Percentiles rank a stretch among this genome's conserved stretches.
These are phyloP conservation scores for Penicillium sp. DNA, from an alignment of 2,329 filamentous ascomycete genomes.

Conservation along the genomic window DNA sequence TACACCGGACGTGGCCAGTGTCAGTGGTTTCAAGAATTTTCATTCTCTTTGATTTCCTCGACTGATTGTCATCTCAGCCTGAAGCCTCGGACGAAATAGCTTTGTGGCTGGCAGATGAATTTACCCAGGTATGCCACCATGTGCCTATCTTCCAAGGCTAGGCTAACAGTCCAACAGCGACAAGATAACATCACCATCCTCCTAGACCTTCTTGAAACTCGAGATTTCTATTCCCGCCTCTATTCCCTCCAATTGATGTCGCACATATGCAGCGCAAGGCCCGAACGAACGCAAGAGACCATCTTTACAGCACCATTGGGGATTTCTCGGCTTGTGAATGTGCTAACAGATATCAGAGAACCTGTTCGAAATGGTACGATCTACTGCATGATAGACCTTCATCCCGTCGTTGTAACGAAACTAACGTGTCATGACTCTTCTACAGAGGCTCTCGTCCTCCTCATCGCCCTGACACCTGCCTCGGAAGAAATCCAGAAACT, in stretches of 20 bases:
- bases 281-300: constrained; percentile 91
- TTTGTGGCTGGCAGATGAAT: constrained; percentile 95
- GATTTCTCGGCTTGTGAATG: constrained; percentile 77
- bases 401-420: no score
- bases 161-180: constrained; percentile 60
- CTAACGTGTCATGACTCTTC: constrained; percentile 9
- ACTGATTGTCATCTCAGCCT: constrained; percentile 53
- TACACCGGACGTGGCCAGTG: constrained; percentile 61
- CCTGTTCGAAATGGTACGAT: constrained; percentile 72
- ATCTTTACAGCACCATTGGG: constrained; percentile 85
- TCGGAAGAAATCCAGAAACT: constrained; percentile 90
- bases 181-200: constrained; percentile 95
- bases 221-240: constrained; percentile 84
- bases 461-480: constrained; percentile 82
- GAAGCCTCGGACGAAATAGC: constrained; percentile 96
- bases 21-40: no score
- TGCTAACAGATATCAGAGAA: constrained; percentile 81
- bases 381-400: no score
- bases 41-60: no score
- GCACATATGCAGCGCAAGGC: constrained; percentile 78
- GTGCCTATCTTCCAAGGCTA: constrained; percentile 11
- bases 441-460: constrained; percentile 72
- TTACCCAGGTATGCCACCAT: constrained; percentile 68
- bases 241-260: constrained; percentile 88
- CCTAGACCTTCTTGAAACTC: constrained; percentile 80